Conservation (phyloP, 176 grass and related monocot species). For the Musa troglodytarum region DNA sequence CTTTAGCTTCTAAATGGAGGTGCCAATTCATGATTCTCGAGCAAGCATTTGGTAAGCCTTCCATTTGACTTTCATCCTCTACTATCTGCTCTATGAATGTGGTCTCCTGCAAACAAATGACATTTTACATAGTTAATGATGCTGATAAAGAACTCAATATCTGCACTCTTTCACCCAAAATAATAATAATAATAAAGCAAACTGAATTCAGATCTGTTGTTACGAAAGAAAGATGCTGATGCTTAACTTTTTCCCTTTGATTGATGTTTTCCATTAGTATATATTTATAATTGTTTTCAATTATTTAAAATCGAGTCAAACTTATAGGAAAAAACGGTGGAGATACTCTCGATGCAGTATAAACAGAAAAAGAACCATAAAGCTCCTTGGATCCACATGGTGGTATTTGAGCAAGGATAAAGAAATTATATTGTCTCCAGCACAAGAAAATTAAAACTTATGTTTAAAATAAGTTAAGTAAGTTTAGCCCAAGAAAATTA, state of each 20-base stretch:
- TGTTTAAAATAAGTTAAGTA: too few species aligned
- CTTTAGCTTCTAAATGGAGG: constrained; percentile 68
- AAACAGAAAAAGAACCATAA: neutral
- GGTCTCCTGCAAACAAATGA: constrained; percentile 64
- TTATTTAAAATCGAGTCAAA: neutral
- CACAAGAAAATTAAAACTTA: neutral
- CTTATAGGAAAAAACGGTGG: neutral
- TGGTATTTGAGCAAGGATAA: neutral
- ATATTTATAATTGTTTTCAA: neutral
- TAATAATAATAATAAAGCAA: too few species aligned
- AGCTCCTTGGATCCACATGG: neutral
- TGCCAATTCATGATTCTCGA: constrained; percentile 95
- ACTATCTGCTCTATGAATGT: constrained; percentile 79
- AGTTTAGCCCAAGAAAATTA: neutral
- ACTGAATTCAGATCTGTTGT: too few species aligned
- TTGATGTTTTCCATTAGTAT: neutral
- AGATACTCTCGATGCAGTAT: neutral
- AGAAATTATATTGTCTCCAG: neutral
- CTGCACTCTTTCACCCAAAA: too few species aligned
- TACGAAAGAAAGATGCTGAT: too few species aligned
- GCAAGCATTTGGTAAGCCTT: constrained; percentile 78
- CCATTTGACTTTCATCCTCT: constrained; percentile 97
- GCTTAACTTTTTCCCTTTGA: too few species aligned
- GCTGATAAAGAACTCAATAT: too few species aligned
- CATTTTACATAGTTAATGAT: constrained; percentile 12